Conservation (phyloP, 78 protist genomes). For the Neovahlkampfia damariscottae region DNA sequence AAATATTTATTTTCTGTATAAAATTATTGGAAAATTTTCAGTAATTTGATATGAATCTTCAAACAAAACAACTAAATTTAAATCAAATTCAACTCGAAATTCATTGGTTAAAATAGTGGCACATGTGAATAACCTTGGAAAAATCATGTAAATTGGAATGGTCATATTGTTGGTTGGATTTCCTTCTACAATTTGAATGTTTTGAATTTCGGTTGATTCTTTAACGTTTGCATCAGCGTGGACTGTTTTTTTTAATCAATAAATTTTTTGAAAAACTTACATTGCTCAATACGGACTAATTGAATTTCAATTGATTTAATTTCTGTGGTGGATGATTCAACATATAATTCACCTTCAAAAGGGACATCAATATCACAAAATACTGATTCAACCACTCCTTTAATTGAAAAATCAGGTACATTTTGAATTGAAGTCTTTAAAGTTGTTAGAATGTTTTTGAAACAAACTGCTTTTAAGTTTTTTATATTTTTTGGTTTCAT, state of each 20-base stretch:
- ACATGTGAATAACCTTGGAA: conserved; percentile 85
- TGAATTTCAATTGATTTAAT: conserved; percentile 78
- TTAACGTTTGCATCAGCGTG: neutral
- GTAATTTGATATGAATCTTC: conserved; percentile 58
- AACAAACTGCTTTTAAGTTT: neutral
- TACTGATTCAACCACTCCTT: conserved; percentile 47
- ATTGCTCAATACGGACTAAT: conserved; percentile 75
- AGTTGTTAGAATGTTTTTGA: too few species aligned
- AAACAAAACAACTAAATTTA: conserved; percentile 67
- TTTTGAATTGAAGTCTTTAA: neutral
- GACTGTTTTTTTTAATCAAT: conserved; percentile 47
- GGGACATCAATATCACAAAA: conserved; percentile 50
- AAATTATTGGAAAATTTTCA: conserved; percentile 79
- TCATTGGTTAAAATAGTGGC: conserved; percentile 39
- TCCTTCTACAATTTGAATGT: conserved; percentile 83
- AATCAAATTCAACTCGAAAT: conserved; percentile 57
- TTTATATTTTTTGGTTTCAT: neutral
- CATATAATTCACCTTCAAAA: conserved; percentile 47
- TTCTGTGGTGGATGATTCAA: conserved; percentile 31
- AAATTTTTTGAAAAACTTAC: conserved; percentile 34
- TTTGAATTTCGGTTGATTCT: conserved; percentile 57
- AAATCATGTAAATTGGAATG: conserved; percentile 75
- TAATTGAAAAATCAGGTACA: conserved; percentile 54
- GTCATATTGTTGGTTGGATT: conserved; percentile 42
- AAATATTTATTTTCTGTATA: conserved; percentile 21